Evolutionary conservation across 2,329 filamentous ascomycete genomes (phyloP), one percentile per base, ranked within the genome.

Genomic region (Fusarium avenaceum): DNA sequence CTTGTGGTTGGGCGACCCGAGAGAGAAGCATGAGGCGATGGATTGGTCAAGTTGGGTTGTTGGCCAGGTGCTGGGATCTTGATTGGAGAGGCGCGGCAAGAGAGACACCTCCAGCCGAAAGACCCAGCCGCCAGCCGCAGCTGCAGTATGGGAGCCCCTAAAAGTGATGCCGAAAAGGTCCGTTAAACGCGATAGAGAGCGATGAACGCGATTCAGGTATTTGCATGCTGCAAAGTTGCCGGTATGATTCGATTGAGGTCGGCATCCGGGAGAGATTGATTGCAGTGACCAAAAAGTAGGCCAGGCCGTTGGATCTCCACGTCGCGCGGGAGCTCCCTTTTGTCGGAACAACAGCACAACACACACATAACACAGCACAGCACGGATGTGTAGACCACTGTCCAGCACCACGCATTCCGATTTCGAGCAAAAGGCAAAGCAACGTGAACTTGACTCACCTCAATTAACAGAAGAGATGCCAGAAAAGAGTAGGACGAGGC

Each of bases 81-180:
- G 42, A 68, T 72, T 67, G 68, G 61, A 48, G 65, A 48, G 65
- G 68, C 69, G 72, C 70, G 68, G 70, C 67, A 74, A 73, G 65
- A 67, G 65, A 61, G 57, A 49, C 58, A 63, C 57, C 61, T 71
- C 63, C 57, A 71, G 56, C 43, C 67, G 58, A 54, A 57, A 48
- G 32, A 48, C 63, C 14, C 55, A 58, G 54, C 52, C 69, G 66
- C 58, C 67, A 71, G 67, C 56, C 61, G 65, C 66, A 72, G 56
- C 60, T 65, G 53, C 30, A 69, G 49, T 35, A 65, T 50, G 54
- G 32, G 51, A 42, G 60, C 52, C 56, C 68, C 57, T 64, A 35
- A 64, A 60, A 44, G 44, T 22, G 47, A 67, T 15, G 49, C 46
- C 33, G 53, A 53, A 13, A 26, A 46, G 32, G 52, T 56, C 45